A percentile compares a stretch with the other conserved stretches of the same genome.
phyloP scores from a whole-genome alignment of 139 green algal genomes.

The Closterium sp. region DNA sequence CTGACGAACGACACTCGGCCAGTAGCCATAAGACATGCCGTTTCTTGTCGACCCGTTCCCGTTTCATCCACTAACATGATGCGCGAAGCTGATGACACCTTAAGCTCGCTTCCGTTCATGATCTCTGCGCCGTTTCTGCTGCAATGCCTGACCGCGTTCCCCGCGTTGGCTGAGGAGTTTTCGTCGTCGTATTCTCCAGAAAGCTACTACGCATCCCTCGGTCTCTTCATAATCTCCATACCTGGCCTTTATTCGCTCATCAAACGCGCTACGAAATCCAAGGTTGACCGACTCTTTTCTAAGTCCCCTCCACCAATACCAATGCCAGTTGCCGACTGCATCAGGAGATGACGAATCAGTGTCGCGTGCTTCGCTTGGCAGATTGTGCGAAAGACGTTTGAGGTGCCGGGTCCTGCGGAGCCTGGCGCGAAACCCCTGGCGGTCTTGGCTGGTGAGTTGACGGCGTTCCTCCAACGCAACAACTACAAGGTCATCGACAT shows the following conservation, averaged over 20 bases:
- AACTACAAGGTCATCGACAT: constrained; percentile 59
- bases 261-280: constrained; percentile 60
- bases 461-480: constrained; percentile 54
- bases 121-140: constrained; percentile 13
- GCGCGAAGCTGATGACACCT: neutral
- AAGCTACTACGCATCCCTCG: constrained; percentile 61
- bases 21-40: neutral
- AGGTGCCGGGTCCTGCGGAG: constrained; percentile 46
- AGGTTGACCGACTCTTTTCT: constrained; percentile 28
- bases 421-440: constrained; percentile 46
- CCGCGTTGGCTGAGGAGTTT: neutral
- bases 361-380: constrained; percentile 9
- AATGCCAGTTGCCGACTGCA: neutral
- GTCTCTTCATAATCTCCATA: constrained; percentile 58
- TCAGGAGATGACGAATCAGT: neutral
- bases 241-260: constrained; percentile 63
- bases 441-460: constrained; percentile 49
- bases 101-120: neutral
- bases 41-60: neutral
- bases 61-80: neutral
- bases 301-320: neutral
- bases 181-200: constrained; percentile 34
- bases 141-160: neutral
- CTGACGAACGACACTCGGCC: neutral
- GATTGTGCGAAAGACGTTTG: constrained; percentile 59